phyloP scores from a whole-genome alignment of 1,139 yeast species.

The Hansenula sp. region DNA sequence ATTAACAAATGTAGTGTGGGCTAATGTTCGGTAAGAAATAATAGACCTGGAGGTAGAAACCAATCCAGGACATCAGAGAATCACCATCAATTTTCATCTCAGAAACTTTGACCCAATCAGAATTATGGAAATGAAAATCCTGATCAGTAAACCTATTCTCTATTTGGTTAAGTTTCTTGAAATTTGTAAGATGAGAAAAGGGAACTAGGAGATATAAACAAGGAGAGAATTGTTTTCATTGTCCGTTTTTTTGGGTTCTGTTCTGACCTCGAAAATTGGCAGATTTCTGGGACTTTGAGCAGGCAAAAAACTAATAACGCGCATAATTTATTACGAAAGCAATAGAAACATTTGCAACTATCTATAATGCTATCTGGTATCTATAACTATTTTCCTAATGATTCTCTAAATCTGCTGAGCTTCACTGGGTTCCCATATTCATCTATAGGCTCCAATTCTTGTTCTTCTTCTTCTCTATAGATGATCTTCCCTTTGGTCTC shows the following conservation, averaged over 20 bases:
- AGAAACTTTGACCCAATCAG: constrained; percentile 1
- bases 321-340: too few species aligned
- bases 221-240: background rate
- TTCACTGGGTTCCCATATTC: constrained; percentile 56
- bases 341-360: too few species aligned
- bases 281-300: too few species aligned
- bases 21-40: constrained; percentile 1
- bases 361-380: too few species aligned
- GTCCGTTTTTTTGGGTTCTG: too few species aligned
- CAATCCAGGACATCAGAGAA: background rate
- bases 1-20: background rate
- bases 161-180: constrained; percentile 1
- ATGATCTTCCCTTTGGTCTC: constrained; percentile 17
- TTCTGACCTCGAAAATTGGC: too few species aligned
- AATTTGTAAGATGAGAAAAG: background rate
- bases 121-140: background rate
- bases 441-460: constrained; percentile 70
- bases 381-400: constrained; percentile 19
- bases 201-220: background rate
- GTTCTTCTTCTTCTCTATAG: constrained; percentile 40
- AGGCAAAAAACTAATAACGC: too few species aligned
- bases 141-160: constrained; percentile 4
- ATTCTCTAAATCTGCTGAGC: constrained; percentile 69
- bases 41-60: background rate
- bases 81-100: background rate